A percentile compares a stretch with the other conserved stretches of the same genome.
Evolutionary conservation across 495 filamentous ascomycete species (phyloP).

Genomic region (Penicillium mononematosum): DNA sequence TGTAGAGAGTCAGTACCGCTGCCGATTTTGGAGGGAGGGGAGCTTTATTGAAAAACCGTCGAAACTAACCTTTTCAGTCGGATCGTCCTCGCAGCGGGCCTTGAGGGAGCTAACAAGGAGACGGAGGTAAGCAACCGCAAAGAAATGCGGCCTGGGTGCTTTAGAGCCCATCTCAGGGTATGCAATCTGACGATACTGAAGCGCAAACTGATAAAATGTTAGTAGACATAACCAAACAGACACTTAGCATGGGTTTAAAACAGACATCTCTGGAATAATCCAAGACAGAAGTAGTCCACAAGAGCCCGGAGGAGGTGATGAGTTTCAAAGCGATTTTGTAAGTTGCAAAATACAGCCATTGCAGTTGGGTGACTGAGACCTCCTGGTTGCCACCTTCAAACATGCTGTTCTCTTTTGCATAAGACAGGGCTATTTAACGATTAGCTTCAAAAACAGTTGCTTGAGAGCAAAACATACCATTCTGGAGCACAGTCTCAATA

Average conservation of each 20-base stretch:
- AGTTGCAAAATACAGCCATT: slow-evolving; percentile 2
- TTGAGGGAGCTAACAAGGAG: neutral
- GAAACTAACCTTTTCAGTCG: neutral
- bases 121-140: neutral
- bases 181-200: neutral
- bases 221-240: neutral
- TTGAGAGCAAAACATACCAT: neutral
- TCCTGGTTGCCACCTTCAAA: neutral
- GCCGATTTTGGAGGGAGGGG: too few species aligned
- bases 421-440: neutral
- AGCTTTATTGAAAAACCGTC: neutral
- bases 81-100: neutral
- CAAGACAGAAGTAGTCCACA: neutral
- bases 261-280: slow-evolving; percentile 2
- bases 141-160: slow-evolving; percentile 1
- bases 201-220: slow-evolving; percentile 1
- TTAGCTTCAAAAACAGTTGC: neutral
- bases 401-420: neutral
- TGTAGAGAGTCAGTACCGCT: neutral
- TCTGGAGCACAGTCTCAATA: neutral
- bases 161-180: neutral
- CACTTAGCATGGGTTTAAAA: neutral
- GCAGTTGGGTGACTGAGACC: slow-evolving; percentile 5
- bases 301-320: neutral
- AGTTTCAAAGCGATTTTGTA: neutral